Evolutionary conservation across 1,284 basidiomycete genomes (phyloP).

Genomic region (Sparassis latifolia): DNA sequence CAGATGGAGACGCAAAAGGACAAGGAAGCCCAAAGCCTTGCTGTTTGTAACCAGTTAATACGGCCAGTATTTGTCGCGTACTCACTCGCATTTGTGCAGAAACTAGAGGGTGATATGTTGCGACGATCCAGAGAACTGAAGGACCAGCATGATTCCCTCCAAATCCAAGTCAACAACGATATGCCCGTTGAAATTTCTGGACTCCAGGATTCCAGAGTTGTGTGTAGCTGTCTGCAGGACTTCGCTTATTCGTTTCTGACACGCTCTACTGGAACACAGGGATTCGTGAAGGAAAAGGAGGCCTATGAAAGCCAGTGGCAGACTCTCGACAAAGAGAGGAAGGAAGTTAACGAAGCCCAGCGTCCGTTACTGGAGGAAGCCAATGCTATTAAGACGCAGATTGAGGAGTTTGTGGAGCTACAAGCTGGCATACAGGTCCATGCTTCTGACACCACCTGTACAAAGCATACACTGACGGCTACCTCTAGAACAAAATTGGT

Average conservation of each 20-base stretch:
- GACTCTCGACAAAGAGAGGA: slow-evolving; percentile 36
- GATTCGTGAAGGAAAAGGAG: slow-evolving; percentile 46
- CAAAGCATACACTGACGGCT: not conserved
- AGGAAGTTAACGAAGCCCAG: slow-evolving; percentile 38
- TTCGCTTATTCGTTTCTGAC: not conserved
- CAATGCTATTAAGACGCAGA: slow-evolving; percentile 38
- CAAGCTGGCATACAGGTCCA: slow-evolving; percentile 29
- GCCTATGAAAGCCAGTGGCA: slow-evolving; percentile 42
- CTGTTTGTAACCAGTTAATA: slow-evolving; percentile 6
- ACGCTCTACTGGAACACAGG: slow-evolving; percentile 42
- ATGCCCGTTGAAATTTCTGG: slow-evolving; percentile 67
- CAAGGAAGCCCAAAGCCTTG: slow-evolving; percentile 1
- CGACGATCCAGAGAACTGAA: slow-evolving; percentile 17
- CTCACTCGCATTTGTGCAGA: slow-evolving; percentile 4
- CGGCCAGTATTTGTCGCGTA: not conserved
- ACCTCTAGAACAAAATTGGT: slow-evolving; percentile 29
- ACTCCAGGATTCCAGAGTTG: slow-evolving; percentile 52
- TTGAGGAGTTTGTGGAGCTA: slow-evolving; percentile 44
- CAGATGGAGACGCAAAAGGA: slow-evolving; percentile 1
- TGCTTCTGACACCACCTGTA: slow-evolving; percentile 29
- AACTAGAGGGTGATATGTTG: slow-evolving; percentile 5
- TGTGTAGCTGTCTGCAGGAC: slow-evolving; percentile 22
- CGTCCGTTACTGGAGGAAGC: slow-evolving; percentile 32
- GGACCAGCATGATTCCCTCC: slow-evolving; percentile 31
- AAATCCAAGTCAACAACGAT: slow-evolving; percentile 65